These are phyloP conservation scores for Sugiyamaella xylanicola DNA, from an alignment of 1,139 yeast genomes.

Conservation along the genomic window DNA sequence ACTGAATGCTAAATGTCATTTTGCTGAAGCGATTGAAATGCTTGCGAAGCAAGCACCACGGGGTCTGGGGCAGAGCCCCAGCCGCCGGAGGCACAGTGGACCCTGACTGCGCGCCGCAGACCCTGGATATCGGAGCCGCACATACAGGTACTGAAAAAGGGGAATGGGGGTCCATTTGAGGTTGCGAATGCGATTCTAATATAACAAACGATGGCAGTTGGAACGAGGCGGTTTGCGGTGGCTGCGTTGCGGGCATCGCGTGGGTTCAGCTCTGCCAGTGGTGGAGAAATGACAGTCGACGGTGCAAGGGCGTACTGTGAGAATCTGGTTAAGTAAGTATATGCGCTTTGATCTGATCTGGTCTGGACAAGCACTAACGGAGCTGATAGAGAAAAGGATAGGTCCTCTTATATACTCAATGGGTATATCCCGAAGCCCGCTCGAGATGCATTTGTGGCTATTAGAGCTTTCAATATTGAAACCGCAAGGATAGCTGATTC, in stretches of 20 bases:
- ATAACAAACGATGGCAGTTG: background rate
- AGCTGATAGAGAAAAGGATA: constrained; percentile 46
- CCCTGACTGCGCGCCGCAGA: too few species aligned
- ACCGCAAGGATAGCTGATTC: constrained; percentile 60
- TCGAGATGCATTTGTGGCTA: constrained; percentile 66
- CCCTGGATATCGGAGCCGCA: too few species aligned
- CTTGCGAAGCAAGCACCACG: background rate
- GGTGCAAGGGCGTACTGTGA: constrained; percentile 25
- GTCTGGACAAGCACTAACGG: background rate
- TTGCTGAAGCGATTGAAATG: too few species aligned
- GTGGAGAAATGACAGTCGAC: constrained; percentile 19
- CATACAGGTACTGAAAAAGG: too few species aligned
- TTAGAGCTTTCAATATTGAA: constrained; percentile 69
- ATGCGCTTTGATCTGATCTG: background rate
- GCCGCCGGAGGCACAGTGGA: background rate
- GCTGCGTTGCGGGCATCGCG: background rate
- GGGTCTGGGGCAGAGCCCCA: background rate
- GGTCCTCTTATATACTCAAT: constrained; percentile 66
- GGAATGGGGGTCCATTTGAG: background rate
- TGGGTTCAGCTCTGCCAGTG: background rate
- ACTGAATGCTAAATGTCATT: too few species aligned
- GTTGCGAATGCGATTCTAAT: background rate
- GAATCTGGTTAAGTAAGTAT: constrained; percentile 21
- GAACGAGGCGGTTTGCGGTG: background rate
- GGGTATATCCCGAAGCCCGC: constrained; percentile 72